Evolutionary conservation across 2,329 filamentous ascomycete species (phyloP).

Genomic region (Paraphaeosphaeria minitans): DNA sequence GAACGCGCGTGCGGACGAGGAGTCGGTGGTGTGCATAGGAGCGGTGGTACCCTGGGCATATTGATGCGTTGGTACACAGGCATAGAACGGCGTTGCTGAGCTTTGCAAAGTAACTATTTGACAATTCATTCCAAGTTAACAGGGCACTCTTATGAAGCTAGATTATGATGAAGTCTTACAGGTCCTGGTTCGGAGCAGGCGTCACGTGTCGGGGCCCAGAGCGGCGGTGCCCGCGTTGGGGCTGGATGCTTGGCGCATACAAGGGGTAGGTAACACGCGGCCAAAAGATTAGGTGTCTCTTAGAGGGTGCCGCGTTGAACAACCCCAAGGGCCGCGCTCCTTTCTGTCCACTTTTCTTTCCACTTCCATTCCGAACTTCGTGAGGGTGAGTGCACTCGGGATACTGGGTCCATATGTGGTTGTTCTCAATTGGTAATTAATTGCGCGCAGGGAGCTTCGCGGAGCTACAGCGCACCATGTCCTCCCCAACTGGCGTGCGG

Average conservation of each 20-base stretch:
- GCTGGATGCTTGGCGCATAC: conserved; percentile 9
- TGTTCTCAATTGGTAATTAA: conserved; percentile 20
- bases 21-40: background rate
- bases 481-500: conserved; percentile 46
- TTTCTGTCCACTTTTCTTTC: conserved; percentile 25
- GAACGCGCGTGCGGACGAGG: background rate
- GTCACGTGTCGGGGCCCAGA: conserved; percentile 9
- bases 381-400: conserved; percentile 26
- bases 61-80: background rate
- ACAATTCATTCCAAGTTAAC: no score
- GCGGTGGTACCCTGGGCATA: background rate
- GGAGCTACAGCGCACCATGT: conserved; percentile 39
- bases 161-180: no score
- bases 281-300: conserved; percentile 20
- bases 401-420: background rate
- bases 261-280: conserved; percentile 12
- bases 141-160: no score
- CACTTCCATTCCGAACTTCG: conserved; percentile 21
- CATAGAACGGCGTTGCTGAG: background rate
- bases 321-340: conserved; percentile 18
- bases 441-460: conserved; percentile 32
- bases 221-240: background rate
- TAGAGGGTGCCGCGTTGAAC: conserved; percentile 22
- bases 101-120: background rate
- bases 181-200: no score